Evolutionary conservation across 371 early-diverging fungal species (phyloP).

Genomic region (Rhizopus arrhizus): DNA sequence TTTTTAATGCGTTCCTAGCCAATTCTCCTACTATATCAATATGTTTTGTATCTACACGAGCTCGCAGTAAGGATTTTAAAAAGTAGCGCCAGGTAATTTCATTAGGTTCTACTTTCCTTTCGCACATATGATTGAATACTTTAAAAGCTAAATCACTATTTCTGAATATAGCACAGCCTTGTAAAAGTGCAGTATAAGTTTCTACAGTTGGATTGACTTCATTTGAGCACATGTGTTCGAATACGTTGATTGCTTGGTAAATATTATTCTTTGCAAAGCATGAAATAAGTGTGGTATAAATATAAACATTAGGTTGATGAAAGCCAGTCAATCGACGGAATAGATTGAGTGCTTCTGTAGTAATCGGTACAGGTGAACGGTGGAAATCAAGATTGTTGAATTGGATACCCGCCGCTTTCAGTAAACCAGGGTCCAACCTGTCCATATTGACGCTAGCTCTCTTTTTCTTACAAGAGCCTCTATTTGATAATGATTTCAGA

Average conservation of each 20-base stretch:
- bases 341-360: conserved; percentile 35
- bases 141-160: conserved; percentile 33
- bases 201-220: conserved; percentile 39
- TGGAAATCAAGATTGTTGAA: conserved; percentile 9
- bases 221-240: conserved; percentile 42
- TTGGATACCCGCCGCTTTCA: conserved; percentile 28
- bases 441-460: not conserved
- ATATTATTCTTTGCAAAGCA: conserved; percentile 48
- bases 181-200: conserved; percentile 46
- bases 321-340: conserved; percentile 46
- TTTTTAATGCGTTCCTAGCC: conserved; percentile 20
- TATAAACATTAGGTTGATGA: conserved; percentile 46
- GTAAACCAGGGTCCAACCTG: conserved; percentile 15
- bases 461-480: conserved; percentile 16
- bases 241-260: conserved; percentile 37
- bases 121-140: conserved; percentile 44
- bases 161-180: conserved; percentile 51
- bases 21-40: conserved; percentile 37
- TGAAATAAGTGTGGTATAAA: conserved; percentile 51
- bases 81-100: conserved; percentile 44
- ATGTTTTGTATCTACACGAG: conserved; percentile 32
- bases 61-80: conserved; percentile 41
- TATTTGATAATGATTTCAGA: conserved; percentile 25
- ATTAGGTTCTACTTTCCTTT: conserved; percentile 39
- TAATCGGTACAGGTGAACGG: conserved; percentile 15